Percentiles rank a stretch among this genome's conserved stretches.
Evolutionary conservation across 306 rosid genomes (phyloP).

Genomic region (Trichosanthes truncata): DNA sequence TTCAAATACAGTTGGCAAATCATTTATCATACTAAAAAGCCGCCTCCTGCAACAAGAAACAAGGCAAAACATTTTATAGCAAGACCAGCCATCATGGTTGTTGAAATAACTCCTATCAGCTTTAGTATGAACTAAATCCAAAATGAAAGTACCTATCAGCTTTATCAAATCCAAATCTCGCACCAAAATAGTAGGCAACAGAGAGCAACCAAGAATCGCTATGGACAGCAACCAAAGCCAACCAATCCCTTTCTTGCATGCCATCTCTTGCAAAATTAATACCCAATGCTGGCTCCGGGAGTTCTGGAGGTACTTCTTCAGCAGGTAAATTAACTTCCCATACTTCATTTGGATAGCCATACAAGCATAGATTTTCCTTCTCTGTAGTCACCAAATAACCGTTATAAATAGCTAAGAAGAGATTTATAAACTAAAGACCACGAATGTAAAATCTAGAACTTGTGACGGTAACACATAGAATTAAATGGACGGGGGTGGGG

Average conservation of each 20-base stretch:
- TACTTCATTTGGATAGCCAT: conserved; percentile 76
- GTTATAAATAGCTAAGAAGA: neutral
- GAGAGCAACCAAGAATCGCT: conserved; percentile 95
- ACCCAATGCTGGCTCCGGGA: conserved; percentile 93
- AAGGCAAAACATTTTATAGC: neutral
- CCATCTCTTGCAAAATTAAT: conserved; percentile 96
- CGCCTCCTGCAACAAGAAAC: conserved; percentile 45
- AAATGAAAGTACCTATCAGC: conserved; percentile 52
- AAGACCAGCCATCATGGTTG: neutral
- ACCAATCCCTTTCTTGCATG: conserved; percentile 87
- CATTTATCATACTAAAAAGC: conserved; percentile 77
- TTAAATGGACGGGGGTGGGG: neutral
- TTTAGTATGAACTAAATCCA: neutral
- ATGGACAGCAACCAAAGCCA: conserved; percentile 83
- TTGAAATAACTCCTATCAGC: neutral
- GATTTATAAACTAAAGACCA: neutral
- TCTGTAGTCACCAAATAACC: conserved; percentile 32
- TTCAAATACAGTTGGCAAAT: conserved; percentile 77
- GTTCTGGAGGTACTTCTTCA: conserved; percentile 94
- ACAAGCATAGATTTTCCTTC: conserved; percentile 87
- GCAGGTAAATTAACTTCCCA: conserved; percentile 99
- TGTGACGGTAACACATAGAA: neutral
- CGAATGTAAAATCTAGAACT: neutral
- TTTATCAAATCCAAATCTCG: conserved; percentile 85
- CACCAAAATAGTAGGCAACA: conserved; percentile 85